These are phyloP conservation scores for Harrya chromipes DNA, from an alignment of 768 basidiomycete species.

Conservation along the genomic window DNA sequence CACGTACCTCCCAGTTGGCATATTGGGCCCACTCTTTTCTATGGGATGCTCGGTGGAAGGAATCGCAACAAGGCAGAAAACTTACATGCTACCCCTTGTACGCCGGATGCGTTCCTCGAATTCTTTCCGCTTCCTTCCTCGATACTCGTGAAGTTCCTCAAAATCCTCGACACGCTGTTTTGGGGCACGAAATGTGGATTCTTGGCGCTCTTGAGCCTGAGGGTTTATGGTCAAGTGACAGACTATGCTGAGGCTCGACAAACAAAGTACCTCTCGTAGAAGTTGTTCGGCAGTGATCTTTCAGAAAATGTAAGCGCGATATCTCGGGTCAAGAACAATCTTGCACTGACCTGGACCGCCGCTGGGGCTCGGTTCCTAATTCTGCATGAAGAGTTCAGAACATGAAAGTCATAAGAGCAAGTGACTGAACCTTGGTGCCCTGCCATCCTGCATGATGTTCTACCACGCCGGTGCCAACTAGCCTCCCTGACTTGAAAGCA, in stretches of 20 bases:
- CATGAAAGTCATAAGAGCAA: slow-evolving; percentile 2
- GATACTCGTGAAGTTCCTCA: slow-evolving; percentile 87
- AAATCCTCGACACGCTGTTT: slow-evolving; percentile 96
- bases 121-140: slow-evolving; percentile 88
- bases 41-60: slow-evolving; percentile 4
- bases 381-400: slow-evolving; percentile 35
- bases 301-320: slow-evolving; percentile 15
- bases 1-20: slow-evolving; percentile 76
- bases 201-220: slow-evolving; percentile 96
- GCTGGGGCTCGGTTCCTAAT: slow-evolving; percentile 98
- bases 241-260: not conserved
- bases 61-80: slow-evolving; percentile 4
- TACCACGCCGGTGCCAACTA: not conserved
- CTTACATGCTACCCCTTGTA: slow-evolving; percentile 78
- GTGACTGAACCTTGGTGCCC: slow-evolving; percentile 63
- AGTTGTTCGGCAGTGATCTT: slow-evolving; percentile 99
- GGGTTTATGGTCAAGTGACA: slow-evolving; percentile 1
- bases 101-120: slow-evolving; percentile 87
- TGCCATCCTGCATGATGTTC: slow-evolving; percentile 68
- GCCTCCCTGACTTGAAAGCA: no score
- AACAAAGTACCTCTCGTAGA: slow-evolving; percentile 71
- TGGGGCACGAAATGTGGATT: slow-evolving; percentile 86
- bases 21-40: slow-evolving; percentile 89
- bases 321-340: not conserved
- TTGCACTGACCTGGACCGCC: slow-evolving; percentile 70